Evolutionary conservation across 768 basidiomycete genomes (phyloP), one percentile per base, ranked within the genome.

Genomic region (Tubosaeta sp.): DNA sequence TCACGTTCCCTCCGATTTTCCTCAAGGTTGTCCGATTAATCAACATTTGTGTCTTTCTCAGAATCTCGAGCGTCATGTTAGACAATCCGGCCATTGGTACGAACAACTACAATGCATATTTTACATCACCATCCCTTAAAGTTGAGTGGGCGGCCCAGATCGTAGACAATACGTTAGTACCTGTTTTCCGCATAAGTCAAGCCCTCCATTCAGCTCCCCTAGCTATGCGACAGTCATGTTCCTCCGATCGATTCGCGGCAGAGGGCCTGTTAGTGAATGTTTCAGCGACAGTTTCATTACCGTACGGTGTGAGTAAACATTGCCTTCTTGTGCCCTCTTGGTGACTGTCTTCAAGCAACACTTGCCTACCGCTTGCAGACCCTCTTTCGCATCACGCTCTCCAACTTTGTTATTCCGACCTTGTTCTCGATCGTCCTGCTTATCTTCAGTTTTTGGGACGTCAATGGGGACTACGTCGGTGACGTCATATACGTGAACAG

Each of bases 391-490:
- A 48, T 67, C 1, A 61, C 65, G 3, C 55, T 61, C 37, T 64
- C 67, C 7, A 67, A 65, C 48, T 69, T 68, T 46, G 47, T 64
- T n/a, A 56, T 65, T 17, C 67, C 68, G 1, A 58, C 57, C n/a
- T 22, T 69, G 17, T 45, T 45, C 44, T 68, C 61, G 25, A 50
- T 67, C 37, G 60, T 49, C 9, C 16, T 37, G 34, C 46, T 45
- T 8, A 7, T 45, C 14, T 10, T 51, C 37, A 16, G 13, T 25
- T 52, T 45, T 13, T 13, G 13, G 2, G 22, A 51, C 37, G 35
- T 45, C 22, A 27, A 27, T 7, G 43, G 13, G 3, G 27, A 26
- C 14, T 35, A 27, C 17, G 26, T 47, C 4, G 32, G 43, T n/a
- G 45, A 56, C 5, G 12, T 56, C 0, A 25, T 41, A 13, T 7